Evolutionary conservation across 2,329 filamentous ascomycete species (phyloP).

Genomic region (Epichloe sibirici): DNA sequence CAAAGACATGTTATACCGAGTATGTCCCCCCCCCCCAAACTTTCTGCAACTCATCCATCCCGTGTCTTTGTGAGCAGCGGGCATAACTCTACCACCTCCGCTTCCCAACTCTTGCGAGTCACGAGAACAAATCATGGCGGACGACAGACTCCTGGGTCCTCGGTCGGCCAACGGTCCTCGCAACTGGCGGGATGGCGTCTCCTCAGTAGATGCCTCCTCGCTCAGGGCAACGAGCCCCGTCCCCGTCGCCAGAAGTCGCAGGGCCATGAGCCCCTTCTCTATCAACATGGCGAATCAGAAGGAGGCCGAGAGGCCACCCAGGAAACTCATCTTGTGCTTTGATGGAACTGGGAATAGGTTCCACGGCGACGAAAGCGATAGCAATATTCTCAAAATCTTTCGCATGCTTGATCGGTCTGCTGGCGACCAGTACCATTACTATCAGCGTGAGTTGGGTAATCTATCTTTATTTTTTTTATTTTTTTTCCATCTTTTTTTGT

Average conservation of each 20-base stretch:
- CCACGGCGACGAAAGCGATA: slow-evolving; percentile 48
- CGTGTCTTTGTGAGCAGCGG: too few species aligned
- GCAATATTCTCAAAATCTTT: slow-evolving; percentile 59
- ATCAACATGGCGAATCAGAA: neutral
- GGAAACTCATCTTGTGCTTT: slow-evolving; percentile 48
- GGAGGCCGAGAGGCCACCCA: slow-evolving; percentile 6
- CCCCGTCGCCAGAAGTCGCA: neutral
- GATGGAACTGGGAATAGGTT: slow-evolving; percentile 55
- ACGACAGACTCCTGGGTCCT: neutral
- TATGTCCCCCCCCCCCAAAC: too few species aligned
- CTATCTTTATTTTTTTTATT: neutral
- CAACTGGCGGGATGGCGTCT: neutral
- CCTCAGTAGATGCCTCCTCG: neutral
- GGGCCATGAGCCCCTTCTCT: slow-evolving; percentile 3
- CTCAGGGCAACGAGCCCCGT: neutral
- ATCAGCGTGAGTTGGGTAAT: slow-evolving; percentile 38
- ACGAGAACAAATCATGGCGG: neutral
- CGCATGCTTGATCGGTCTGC: slow-evolving; percentile 55
- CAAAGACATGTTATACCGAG: too few species aligned
- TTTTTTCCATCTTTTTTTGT: neutral
- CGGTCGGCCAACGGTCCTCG: neutral
- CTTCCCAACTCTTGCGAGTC: too few species aligned
- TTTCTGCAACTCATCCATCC: too few species aligned
- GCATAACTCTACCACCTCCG: too few species aligned
- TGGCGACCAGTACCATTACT: slow-evolving; percentile 50